Conservation (phyloP, 495 filamentous ascomycete genomes). For the Pseudotulostoma volvatum region DNA sequence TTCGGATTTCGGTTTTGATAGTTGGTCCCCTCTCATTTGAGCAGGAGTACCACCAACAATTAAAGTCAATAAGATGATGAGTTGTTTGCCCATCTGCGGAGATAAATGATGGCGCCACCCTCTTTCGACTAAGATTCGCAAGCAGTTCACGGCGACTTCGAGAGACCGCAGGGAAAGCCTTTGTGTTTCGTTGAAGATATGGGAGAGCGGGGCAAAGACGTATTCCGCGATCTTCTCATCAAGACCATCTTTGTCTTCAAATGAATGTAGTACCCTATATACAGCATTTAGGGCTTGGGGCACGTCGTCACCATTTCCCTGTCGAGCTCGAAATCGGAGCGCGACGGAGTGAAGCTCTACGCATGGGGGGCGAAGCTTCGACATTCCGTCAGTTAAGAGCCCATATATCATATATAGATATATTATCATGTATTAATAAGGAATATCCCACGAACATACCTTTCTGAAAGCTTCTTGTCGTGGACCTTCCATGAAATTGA, state of each 20-base stretch:
- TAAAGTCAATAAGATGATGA: slow-evolving; percentile 72
- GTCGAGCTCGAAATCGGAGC: slow-evolving; percentile 39
- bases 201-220: slow-evolving; percentile 80
- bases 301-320: slow-evolving; percentile 37
- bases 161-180: slow-evolving; percentile 52
- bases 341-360: slow-evolving; percentile 60
- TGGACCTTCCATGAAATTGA: slow-evolving; percentile 27
- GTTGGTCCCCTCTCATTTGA: slow-evolving; percentile 17
- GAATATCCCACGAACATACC: slow-evolving; percentile 11
- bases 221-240: slow-evolving; percentile 84
- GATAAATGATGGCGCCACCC: slow-evolving; percentile 60
- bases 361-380: slow-evolving; percentile 58
- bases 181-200: slow-evolving; percentile 65
- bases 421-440: background rate
- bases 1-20: slow-evolving; percentile 37
- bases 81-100: slow-evolving; percentile 58
- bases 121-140: slow-evolving; percentile 51
- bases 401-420: background rate
- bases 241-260: slow-evolving; percentile 37
- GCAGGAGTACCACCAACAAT: slow-evolving; percentile 54
- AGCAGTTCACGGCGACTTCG: slow-evolving; percentile 57
- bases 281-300: slow-evolving; percentile 37
- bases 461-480: slow-evolving; percentile 26
- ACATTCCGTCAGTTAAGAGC: slow-evolving; percentile 2
- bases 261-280: slow-evolving; percentile 31